Base-by-base conservation (phyloP, 1,139 yeast species). In the Blastobotrys raffinosifermentans region DNA sequence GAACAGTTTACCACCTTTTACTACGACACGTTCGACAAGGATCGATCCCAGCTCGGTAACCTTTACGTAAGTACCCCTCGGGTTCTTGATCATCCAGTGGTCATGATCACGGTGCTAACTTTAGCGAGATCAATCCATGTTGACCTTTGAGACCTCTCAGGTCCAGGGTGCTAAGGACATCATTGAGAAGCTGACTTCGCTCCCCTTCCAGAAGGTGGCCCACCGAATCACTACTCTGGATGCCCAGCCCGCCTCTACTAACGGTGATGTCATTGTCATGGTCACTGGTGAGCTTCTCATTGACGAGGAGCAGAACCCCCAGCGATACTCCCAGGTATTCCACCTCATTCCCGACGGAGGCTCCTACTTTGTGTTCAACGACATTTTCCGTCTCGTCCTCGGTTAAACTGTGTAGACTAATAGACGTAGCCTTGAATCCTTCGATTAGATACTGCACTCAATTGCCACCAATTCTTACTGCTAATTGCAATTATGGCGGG, bases 201-300 rank as follows among this genome's bases (percentile, higher is more conserved):
- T 91, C 55, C 96, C 96, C 37, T 91, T 91, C 73, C 81, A 75
- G 61, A 86, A 86, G 67, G 96, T 93, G 44, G 80, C 76, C 35
- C 99, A 91, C 71, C 75, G 93, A 67, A 81, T 91, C 58, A 79
- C 94, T 40, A 89, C 98, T 34, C 74, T 91, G 57, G 98, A 91
- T 59, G 98, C 97, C 35, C 99, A 91, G 69, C 98, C 98, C 34
- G 96, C 93, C 29, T 82, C 95, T 45, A 85, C 94, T 44, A 75
- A 70, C 53, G 96, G 96, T 46, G 97, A 89, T 59, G 94, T 91
- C 43, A 73, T 91, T 56, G 97, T 89, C 41, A 82, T 91, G 94
- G 97, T 91, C 53, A 91, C 99, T 39, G 99, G 99, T 48, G 96
- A 86, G 64, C 75, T 91, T 52, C 66, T 87, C 51, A 75, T 82